A percentile compares a stretch with the other conserved stretches of the same genome.
These are phyloP conservation scores for Flaveria brownii DNA, from an alignment of 129 eudicot genomes.

Conservation along the genomic window DNA sequence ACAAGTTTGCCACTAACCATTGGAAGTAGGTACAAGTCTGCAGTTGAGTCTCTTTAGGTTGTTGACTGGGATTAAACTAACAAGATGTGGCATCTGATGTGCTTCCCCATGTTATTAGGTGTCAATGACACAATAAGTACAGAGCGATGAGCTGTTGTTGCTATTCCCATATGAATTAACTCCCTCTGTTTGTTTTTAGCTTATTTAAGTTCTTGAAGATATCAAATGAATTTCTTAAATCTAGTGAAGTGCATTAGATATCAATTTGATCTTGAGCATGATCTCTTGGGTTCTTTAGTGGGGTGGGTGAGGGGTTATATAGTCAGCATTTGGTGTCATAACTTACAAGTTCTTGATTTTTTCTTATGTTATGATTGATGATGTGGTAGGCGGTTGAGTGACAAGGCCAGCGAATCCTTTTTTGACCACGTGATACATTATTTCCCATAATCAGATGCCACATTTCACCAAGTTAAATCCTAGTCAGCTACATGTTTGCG, in stretches of 20 bases:
- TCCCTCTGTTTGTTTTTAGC: neutral
- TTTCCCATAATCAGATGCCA: neutral
- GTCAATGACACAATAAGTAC: neutral
- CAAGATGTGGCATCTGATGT: neutral
- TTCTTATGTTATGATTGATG: neutral
- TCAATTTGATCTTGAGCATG: neutral
- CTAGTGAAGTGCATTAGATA: neutral
- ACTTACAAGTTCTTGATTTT: neutral
- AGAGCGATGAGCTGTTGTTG: neutral
- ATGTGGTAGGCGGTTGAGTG: neutral
- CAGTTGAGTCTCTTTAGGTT: neutral
- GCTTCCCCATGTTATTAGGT: neutral
- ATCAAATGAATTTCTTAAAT: slow-evolving; percentile 1
- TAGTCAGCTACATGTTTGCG: neutral
- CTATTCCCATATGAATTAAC: neutral
- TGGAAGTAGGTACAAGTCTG: neutral
- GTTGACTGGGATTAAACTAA: neutral
- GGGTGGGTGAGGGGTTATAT: neutral
- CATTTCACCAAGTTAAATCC: neutral
- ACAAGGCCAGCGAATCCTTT: neutral
- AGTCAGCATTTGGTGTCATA: neutral
- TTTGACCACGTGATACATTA: neutral
- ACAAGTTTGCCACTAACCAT: neutral
- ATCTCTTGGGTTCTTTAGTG: neutral
- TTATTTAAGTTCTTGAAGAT: neutral